These are phyloP conservation scores for Proliferodiscus dingleyae DNA, from an alignment of 2,329 filamentous ascomycete genomes.

Conservation along the genomic window DNA sequence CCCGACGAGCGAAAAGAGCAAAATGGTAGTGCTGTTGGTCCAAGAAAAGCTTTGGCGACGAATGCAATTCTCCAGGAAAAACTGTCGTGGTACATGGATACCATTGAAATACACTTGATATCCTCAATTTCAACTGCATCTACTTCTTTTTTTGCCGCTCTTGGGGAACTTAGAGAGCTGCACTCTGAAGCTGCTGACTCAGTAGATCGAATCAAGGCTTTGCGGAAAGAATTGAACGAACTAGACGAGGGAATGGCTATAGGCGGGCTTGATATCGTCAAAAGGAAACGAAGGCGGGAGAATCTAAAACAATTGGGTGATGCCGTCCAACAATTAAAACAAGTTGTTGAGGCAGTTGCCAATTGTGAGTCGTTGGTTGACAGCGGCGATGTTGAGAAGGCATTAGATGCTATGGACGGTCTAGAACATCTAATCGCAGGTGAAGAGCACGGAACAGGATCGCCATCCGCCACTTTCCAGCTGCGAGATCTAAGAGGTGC, in stretches of 20 bases:
- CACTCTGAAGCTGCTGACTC: conserved; percentile 91
- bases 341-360: conserved; percentile 69
- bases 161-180: conserved; percentile 84
- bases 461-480: conserved; percentile 9
- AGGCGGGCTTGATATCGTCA: conserved; percentile 78
- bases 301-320: conserved; percentile 80
- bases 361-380: conserved; percentile 79
- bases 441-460: conserved; percentile 38
- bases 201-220: conserved; percentile 74
- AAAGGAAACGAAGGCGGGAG: conserved; percentile 73
- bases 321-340: conserved; percentile 76
- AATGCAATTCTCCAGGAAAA: conserved; percentile 98
- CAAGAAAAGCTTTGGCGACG: conserved; percentile 83
- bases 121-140: conserved; percentile 94
- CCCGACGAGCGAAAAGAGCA: conserved; percentile 48
- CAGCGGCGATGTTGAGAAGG: conserved; percentile 74
- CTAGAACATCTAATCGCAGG: conserved; percentile 80
- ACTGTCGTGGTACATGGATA: conserved; percentile 99
- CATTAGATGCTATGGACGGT: conserved; percentile 69
- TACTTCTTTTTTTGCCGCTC: conserved; percentile 89
- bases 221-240: conserved; percentile 73
- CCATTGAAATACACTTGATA: conserved; percentile 94
- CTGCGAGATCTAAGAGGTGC: conserved; percentile 70
- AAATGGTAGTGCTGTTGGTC: conserved; percentile 55
- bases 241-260: conserved; percentile 85